These are phyloP conservation scores for Pyrenophora graminea DNA, from an alignment of 2,329 filamentous ascomycete genomes.

Conservation along the genomic window DNA sequence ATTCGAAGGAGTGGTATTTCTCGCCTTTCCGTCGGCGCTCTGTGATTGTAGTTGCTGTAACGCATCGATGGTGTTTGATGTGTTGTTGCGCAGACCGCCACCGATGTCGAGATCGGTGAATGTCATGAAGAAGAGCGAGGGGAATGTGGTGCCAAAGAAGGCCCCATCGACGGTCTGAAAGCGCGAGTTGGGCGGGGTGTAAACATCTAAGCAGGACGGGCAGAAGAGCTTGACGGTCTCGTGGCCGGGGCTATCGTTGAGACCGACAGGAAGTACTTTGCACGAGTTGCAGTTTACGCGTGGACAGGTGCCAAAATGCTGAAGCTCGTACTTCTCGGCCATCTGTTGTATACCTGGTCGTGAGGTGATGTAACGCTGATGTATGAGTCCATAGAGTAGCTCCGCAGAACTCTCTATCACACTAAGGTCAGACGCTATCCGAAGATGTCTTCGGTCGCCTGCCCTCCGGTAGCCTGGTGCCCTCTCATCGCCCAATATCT, in stretches of 20 bases:
- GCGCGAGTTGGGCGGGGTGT: conserved; percentile 93
- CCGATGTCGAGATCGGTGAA: conserved; percentile 92
- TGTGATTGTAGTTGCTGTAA: conserved; percentile 45
- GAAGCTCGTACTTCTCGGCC: conserved; percentile 97
- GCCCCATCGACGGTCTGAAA: conserved; percentile 98
- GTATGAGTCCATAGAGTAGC: conserved; percentile 95
- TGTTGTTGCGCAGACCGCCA: conserved; percentile 67
- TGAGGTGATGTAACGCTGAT: conserved; percentile 97
- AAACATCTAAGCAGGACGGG: conserved; percentile 93
- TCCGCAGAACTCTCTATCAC: conserved; percentile 98
- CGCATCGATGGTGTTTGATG: conserved; percentile 39
- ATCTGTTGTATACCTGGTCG: conserved; percentile 97
- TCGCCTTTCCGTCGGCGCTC: conserved; percentile 37
- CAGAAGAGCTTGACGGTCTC: conserved; percentile 99
- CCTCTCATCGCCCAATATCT: conserved; percentile 56
- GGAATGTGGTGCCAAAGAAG: conserved; percentile 97
- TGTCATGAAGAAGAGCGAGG: conserved; percentile 95
- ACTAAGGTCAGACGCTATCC: conserved; percentile 89
- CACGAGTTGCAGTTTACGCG: conserved; percentile 89
- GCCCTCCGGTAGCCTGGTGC: conserved; percentile 58
- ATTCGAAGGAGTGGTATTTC: conserved; percentile 41
- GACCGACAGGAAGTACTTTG: conserved; percentile 87
- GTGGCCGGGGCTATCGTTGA: conserved; percentile 92
- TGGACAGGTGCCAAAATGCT: conserved; percentile 96
- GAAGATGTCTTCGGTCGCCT: conserved; percentile 69